A percentile compares a stretch with the other conserved stretches of the same genome.
Evolutionary conservation across 306 rosid genomes (phyloP).

Genomic region (Crataegus laevigata): DNA sequence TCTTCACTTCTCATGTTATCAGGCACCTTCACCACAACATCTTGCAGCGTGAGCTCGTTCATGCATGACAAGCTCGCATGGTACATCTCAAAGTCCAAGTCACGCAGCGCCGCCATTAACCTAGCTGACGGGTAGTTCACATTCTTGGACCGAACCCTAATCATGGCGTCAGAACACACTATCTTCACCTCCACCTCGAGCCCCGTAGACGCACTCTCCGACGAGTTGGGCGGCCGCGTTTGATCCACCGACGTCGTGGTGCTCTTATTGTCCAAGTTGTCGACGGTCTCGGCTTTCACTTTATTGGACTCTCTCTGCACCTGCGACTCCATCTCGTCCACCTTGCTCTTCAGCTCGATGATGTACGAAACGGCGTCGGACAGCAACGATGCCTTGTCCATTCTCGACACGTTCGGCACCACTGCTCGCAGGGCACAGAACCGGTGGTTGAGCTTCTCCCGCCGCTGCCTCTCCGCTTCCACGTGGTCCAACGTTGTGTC

Average conservation of each 20-base stretch:
- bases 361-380: conserved; percentile 82
- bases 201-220: not conserved
- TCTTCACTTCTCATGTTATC: conserved; percentile 31
- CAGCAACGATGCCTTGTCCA: conserved; percentile 85
- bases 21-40: conserved; percentile 56
- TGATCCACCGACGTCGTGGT: conserved; percentile 58
- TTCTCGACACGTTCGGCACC: conserved; percentile 83
- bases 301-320: conserved; percentile 27
- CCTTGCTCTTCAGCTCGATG: conserved; percentile 47
- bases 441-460: conserved; percentile 82
- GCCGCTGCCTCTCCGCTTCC: conserved; percentile 83
- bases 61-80: conserved; percentile 71
- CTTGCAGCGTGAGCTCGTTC: conserved; percentile 71
- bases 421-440: conserved; percentile 76
- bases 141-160: conserved; percentile 64
- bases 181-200: conserved; percentile 64
- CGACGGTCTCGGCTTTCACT: conserved; percentile 32
- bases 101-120: conserved; percentile 52
- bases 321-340: conserved; percentile 51
- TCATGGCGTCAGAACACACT: conserved; percentile 63
- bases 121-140: conserved; percentile 58
- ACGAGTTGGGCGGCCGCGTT: not conserved
- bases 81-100: conserved; percentile 52
- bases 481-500: conserved; percentile 66
- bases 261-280: conserved; percentile 53